Evolutionary conservation across 352 stramenopile genomes (phyloP), one percentile per base, ranked within the genome.

Genomic region (Phytophthora pini): DNA sequence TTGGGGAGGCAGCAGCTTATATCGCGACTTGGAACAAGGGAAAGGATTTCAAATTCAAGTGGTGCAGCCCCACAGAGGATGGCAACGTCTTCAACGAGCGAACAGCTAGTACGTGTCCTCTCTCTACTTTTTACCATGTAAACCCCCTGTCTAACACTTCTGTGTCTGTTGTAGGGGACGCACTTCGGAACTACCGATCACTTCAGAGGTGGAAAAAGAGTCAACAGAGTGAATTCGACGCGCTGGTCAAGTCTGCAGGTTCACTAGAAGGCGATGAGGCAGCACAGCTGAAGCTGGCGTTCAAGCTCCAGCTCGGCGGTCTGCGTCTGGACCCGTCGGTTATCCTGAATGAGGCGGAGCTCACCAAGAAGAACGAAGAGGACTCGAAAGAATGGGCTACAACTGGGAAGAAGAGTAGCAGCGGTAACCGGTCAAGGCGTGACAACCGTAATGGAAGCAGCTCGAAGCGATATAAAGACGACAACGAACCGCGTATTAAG

Each of bases 1-100:
- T 94, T 24, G 86, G 84, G 0, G 86, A 94, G 51, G 81, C 82
- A n/a, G 82, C 86, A 50, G 82, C 77, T 32, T 94, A 88, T 56
- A 93, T 94, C 50, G 77, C 80, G 27, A 91, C 77, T 20, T 81
- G 83, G 50, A 87, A 93, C 66, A 80, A 84, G 34, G 80, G 86
- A 47, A 82, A 86, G 38, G 77, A 89, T n/a, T 94, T 92, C 49
- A 88, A 79, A 53, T 93, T 93, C 44, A 85, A 84, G 29, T 94
- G 86, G 86, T 94, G 86, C 41, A 76, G 64, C 32, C 69, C 82
- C 41, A 73, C 74, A 36, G 31, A 75, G 22, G 72, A 89, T 53
- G 79, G 81, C 32, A 54, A 63, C 3, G 38, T 82, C n/a, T 81
- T 94, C 27, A 91, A 75, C 9, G 82, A 92, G 34, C 82, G 84